These are phyloP conservation scores for Sanchytrium tribonematis DNA, from an alignment of 371 early-diverging fungal genomes.

Conservation along the genomic window DNA sequence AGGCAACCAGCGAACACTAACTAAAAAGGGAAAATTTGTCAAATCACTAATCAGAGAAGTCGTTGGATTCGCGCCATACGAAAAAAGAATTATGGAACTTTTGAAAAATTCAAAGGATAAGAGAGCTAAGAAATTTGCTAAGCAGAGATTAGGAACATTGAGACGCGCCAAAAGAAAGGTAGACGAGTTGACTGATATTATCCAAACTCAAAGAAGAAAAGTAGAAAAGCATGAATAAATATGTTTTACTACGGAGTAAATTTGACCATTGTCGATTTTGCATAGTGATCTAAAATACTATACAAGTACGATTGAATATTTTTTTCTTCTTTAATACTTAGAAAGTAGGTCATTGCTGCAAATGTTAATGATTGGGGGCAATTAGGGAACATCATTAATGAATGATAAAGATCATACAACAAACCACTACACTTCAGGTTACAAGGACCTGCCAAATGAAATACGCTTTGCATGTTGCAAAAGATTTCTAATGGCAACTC, in stretches of 20 bases:
- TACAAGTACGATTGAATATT: background rate
- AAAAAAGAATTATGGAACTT: slow-evolving; percentile 95
- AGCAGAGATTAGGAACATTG: slow-evolving; percentile 88
- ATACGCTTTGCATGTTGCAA: background rate
- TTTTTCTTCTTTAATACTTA: background rate
- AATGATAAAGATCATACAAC: background rate
- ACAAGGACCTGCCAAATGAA: background rate
- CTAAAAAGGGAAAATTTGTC: slow-evolving; percentile 29
- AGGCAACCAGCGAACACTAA: background rate
- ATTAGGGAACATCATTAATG: background rate
- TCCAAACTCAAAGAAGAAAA: slow-evolving; percentile 10
- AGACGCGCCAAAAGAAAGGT: slow-evolving; percentile 93
- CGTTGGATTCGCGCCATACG: slow-evolving; percentile 90
- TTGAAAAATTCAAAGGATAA: slow-evolving; percentile 97
- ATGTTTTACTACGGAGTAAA: background rate
- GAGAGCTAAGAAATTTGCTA: slow-evolving; percentile 94
- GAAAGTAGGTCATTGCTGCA: background rate
- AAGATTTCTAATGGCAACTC: background rate
- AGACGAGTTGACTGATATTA: slow-evolving; percentile 74
- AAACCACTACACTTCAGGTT: background rate
- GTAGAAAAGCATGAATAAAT: background rate
- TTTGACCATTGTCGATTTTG: background rate
- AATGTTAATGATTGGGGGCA: background rate
- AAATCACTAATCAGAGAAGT: slow-evolving; percentile 85
- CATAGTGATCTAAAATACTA: background rate